Base-by-base conservation (phyloP, 2,329 filamentous ascomycete species). In the Hortaea sp. region DNA sequence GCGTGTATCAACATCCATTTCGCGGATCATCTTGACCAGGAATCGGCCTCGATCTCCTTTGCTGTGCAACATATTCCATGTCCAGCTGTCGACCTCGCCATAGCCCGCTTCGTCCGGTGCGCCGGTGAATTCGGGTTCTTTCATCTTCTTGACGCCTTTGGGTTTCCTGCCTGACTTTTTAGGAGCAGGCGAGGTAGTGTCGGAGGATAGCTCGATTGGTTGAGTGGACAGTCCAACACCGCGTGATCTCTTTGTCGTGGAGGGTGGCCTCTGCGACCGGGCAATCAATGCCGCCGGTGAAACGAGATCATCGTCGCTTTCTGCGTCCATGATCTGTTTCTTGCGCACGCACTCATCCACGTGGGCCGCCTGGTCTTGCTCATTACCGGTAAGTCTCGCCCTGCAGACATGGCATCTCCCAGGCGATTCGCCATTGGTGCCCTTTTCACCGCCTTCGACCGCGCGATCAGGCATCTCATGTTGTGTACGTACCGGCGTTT, bases 1-100 rank as follows among this genome's bases (percentile, higher is more conserved):
- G 27, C 49, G 52, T 28, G 38, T 38, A 7, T 52, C 39, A 6
- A 41, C 34, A 1, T 52, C 54, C 10, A 48, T 57, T 7, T 66
- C 59, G 6, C 53, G 48, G 1, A 75, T 54, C 1, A 67, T 50
- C 43, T 71, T 70, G 42, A 72, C 66, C 20, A 75, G 51, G 1
- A 73, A 55, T 5, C 70, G 64, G 35, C 68, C 65, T 7, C 70
- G 61, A 49, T 77, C 71, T 6, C 50, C 39, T 2, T 60, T 57
- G 6, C 63, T 58, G 34, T 65, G 54, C 4, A 76, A 57, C 1
- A 62, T 45, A 3, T 51, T 44, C 61, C 64, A 70, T 4, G 49
- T 45, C 59, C 69, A 65, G 3, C 29, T 44, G 7, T 51, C 42
- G 11, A 70, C 60, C 1, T 56, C 59, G 6, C 49, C 44, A 12